Conservation (phyloP, 2,329 filamentous ascomycete genomes). For the Tolypocladium nubicola region DNA sequence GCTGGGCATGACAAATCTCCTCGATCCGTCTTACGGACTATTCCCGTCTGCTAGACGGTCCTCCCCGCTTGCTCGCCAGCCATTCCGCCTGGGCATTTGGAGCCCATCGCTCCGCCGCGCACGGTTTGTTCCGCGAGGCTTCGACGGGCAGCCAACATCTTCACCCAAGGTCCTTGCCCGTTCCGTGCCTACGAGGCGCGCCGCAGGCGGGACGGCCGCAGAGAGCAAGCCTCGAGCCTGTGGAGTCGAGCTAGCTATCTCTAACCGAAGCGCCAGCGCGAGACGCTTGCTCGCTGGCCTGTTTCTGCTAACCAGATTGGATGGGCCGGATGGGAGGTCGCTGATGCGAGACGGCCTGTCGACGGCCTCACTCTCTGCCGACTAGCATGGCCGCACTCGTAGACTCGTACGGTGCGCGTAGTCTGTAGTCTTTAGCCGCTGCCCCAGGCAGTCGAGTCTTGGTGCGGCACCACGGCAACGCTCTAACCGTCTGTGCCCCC, state of each 20-base stretch:
- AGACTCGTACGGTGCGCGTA: background rate
- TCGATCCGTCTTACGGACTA: background rate
- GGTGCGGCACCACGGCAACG: background rate
- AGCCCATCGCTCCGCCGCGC: background rate
- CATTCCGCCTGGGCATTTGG: background rate
- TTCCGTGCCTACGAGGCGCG: background rate
- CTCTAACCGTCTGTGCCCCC: background rate
- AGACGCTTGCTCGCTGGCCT: background rate
- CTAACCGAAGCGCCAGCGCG: background rate
- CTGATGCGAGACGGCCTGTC: background rate
- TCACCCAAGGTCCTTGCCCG: background rate
- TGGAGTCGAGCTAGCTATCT: background rate
- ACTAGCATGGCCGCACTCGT: background rate
- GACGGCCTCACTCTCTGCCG: background rate
- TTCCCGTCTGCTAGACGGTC: background rate
- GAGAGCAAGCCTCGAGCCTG: background rate
- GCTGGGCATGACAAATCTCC: background rate
- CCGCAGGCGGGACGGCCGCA: background rate
- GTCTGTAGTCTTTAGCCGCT: background rate
- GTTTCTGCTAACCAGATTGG: background rate
- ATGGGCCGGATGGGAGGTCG: background rate
- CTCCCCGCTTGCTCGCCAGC: background rate
- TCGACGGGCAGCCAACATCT: background rate
- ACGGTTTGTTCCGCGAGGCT: background rate
- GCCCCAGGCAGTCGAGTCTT: background rate